A percentile compares a stretch with the other conserved stretches of the same genome.
Conservation (phyloP, 2,329 filamentous ascomycete genomes). For the Orbilia ellipsospora region DNA sequence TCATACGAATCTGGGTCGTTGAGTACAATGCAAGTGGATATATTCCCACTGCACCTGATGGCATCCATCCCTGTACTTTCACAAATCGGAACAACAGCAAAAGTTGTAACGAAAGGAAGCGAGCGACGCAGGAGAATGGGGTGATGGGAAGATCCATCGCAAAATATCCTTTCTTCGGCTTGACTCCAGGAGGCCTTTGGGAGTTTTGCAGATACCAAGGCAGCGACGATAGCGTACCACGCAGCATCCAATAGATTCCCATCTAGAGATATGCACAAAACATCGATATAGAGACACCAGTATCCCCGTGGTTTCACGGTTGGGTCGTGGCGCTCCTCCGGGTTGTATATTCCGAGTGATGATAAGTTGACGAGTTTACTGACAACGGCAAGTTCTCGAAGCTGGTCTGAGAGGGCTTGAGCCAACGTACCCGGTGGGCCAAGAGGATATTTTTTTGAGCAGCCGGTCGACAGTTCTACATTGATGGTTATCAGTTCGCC, state of each 20-base stretch:
- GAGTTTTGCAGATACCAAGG: constrained; percentile 79
- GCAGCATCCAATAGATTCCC: constrained; percentile 92
- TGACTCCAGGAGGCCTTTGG: constrained; percentile 85
- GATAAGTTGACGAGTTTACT: constrained; percentile 54
- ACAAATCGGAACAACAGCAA: constrained; percentile 68
- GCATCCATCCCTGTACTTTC: neutral
- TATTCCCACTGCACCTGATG: constrained; percentile 66
- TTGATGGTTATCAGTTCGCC: constrained; percentile 86
- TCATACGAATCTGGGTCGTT: constrained; percentile 91
- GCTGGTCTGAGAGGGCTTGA: constrained; percentile 81
- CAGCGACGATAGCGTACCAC: constrained; percentile 85
- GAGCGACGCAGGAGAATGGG: constrained; percentile 68
- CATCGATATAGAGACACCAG: constrained; percentile 94
- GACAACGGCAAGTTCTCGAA: constrained; percentile 63
- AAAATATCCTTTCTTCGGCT: constrained; percentile 82
- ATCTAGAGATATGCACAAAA: constrained; percentile 93
- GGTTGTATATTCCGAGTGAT: constrained; percentile 57
- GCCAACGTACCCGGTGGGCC: constrained; percentile 73
- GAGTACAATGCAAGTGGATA: constrained; percentile 77
- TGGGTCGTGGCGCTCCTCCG: constrained; percentile 58
- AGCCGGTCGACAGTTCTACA: constrained; percentile 90
- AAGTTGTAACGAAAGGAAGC: constrained; percentile 80
- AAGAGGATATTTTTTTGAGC: constrained; percentile 84
- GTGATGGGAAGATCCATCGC: constrained; percentile 65
- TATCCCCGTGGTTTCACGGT: constrained; percentile 77